Evolutionary conservation across 805 yeast genomes (phyloP).

Genomic region (Lipomyces lipofer): DNA sequence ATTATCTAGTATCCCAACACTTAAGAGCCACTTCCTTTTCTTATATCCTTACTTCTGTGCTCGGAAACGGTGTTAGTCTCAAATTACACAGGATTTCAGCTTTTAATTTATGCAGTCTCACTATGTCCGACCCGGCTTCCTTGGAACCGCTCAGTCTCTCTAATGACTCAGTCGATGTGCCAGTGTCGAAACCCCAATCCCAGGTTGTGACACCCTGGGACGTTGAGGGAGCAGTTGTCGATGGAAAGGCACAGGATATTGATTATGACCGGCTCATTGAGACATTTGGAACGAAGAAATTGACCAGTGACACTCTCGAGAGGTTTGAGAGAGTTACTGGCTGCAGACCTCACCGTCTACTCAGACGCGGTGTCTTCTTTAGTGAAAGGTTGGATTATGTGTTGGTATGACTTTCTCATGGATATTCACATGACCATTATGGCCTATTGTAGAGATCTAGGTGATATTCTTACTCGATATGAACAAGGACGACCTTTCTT

Average conservation of each 20-base stretch:
- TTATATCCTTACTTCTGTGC: too few species aligned
- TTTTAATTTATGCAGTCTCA: too few species aligned
- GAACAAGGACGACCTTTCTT: conserved; percentile 96
- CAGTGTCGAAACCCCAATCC: too few species aligned
- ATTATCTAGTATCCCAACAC: too few species aligned
- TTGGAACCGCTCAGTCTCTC: too few species aligned
- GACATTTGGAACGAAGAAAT: conserved; percentile 81
- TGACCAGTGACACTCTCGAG: conserved; percentile 66
- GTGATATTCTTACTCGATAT: conserved; percentile 76
- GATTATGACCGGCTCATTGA: conserved; percentile 86
- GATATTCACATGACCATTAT: not conserved
- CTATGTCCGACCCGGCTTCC: too few species aligned
- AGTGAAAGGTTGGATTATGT: conserved; percentile 84
- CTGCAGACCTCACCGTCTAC: conserved; percentile 82
- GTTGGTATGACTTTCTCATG: too few species aligned
- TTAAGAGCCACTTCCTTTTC: too few species aligned
- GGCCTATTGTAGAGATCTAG: conserved; percentile 39
- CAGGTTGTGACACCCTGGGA: conserved; percentile 95
- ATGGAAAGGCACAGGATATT: conserved; percentile 85
- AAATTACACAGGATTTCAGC: too few species aligned
- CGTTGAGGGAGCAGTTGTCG: conserved; percentile 96
- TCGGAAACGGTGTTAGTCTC: too few species aligned
- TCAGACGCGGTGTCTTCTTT: conserved; percentile 89
- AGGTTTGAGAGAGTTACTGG: conserved; percentile 86
- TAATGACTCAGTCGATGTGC: too few species aligned